Evolutionary conservation across 2,329 filamentous ascomycete genomes (phyloP), one percentile per base, ranked within the genome.

Genomic region (Fusarium robinianum): DNA sequence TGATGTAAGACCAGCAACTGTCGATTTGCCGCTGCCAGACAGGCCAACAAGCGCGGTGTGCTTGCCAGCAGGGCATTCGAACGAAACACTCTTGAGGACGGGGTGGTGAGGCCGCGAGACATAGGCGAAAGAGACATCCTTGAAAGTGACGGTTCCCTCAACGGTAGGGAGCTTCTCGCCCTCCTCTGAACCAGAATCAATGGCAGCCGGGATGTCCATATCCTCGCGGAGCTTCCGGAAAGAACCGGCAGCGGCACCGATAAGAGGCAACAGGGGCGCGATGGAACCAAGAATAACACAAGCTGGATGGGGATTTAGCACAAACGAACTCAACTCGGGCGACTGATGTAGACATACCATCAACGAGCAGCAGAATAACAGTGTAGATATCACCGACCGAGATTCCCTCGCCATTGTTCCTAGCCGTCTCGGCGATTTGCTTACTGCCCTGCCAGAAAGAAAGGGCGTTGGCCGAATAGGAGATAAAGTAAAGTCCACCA

Each of bases 371-470:
- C 39, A 85, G 81, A 9, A 85, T 80, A 19, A 84, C 81, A 1
- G 81, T 83, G 53, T 84, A 85, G 11, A 82, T 72, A n/a, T 69
- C 63, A 24, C 74, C 73, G 7, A 76, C 68, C 1, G 70, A 70
- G 5, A 67, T 60, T n/a, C 65, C 65, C 17, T 60, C 50, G 1
- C 58, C 58, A 15, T 63, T 61, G 4, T 67, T 66, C 4, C 64
- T 62, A 6, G 71, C 64, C 2, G 70, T 62, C 6, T 67, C 62
- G 11, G 70, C 69, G 53, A 76, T 75, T 37, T 75, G 75, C 23
- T 69, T 72, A 50, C 79, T 83, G 33, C 83, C 84, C 61, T 85
- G 77, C 81, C 82, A 87, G 59, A 85, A 87, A 0, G 83, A 81
- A 10, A 87, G 69, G 2, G 80, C 81, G 60, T 86, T 87, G 6